Evolutionary conservation across 169 alveolate genomes (phyloP), one percentile per base, ranked within the genome.

Genomic region (Cryptosporidium ubiquitum): DNA sequence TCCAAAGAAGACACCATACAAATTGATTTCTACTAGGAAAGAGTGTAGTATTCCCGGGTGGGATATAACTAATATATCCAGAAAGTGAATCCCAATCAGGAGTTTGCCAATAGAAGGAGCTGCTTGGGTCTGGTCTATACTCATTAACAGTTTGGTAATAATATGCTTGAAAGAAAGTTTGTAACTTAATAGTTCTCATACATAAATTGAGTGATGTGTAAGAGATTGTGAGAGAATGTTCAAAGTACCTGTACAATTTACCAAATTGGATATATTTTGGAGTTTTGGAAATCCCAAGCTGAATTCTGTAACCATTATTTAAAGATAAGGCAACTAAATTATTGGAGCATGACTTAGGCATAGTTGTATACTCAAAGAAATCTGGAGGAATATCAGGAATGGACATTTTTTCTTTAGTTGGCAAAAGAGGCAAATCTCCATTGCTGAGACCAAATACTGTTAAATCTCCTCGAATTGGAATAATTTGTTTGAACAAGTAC

Each of bases 1-100:
- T 14, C 89, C 89, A 79, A n/a, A 79, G 52, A 23, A 79, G 69
- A 23, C 89, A 79, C 89, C 89, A 79, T 1, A 79, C 69, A 64
- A 79, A 79, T n/a, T 79, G 89, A 60, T 79, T 64, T 61, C 89
- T 57, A 29, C 69, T 33, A 3, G 89, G 89, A 12, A 44, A 64
- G 14, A 61, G 20, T 18, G 44, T 60, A 3, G n/a, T 31, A 16
- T 29, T 44, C 9, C 40, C 26, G 4, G 68, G 10, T 5, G 79
- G 89, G 10, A 79, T 40, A 29, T 79, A 79, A 16, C 89, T 79
- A 23, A 60, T 29, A 64, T 79, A 79, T 3, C 79, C 89, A 26
- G 69, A 16, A 6, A 79, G 55, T 5, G 79, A 58, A 20, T 64
- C 75, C 89, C 89, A 79, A 18, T 58, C 64, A 16, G 75, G 89